Evolutionary conservation across 805 yeast species (phyloP).

Genomic region (Candida maesae): DNA sequence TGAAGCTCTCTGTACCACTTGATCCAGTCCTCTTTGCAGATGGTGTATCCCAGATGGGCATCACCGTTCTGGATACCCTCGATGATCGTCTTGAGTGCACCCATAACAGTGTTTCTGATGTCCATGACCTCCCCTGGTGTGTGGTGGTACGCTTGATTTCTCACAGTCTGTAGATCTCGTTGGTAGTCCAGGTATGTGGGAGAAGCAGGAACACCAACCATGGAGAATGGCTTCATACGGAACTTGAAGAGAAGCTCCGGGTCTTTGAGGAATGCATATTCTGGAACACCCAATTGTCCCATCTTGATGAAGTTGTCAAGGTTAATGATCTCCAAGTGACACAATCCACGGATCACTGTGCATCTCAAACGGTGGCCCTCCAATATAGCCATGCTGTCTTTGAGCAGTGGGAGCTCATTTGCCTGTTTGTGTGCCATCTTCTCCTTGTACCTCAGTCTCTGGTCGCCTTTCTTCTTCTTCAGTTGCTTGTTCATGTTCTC

Average conservation of each 20-base stretch:
- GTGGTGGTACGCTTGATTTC: neutral
- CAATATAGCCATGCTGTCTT: constrained; percentile 7
- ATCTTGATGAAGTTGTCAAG: constrained; percentile 26
- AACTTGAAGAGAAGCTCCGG: constrained; percentile 41
- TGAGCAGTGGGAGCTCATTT: constrained; percentile 34
- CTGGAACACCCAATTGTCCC: constrained; percentile 26
- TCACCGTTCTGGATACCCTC: constrained; percentile 23
- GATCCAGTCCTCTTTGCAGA: constrained; percentile 29
- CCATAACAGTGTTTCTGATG: constrained; percentile 5
- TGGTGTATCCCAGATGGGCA: constrained; percentile 18
- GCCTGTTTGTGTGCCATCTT: constrained; percentile 32
- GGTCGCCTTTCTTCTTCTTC: constrained; percentile 50
- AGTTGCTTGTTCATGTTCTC: constrained; percentile 35
- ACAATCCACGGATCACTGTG: constrained; percentile 27
- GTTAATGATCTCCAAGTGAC: constrained; percentile 33
- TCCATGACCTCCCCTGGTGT: constrained; percentile 7
- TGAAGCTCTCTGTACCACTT: constrained; percentile 29
- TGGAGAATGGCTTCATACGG: constrained; percentile 74
- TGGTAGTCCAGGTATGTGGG: constrained; percentile 36
- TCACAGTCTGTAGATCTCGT: constrained; percentile 20
- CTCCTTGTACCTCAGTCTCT: constrained; percentile 38
- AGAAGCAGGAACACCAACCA: constrained; percentile 72
- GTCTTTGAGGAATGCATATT: constrained; percentile 26
- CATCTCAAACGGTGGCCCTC: constrained; percentile 11
- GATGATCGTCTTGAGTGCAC: constrained; percentile 10